A percentile compares a stretch with the other conserved stretches of the same genome.
phyloP scores from a whole-genome alignment of 1,139 yeast genomes.

The Suhomyces anneliseae region DNA sequence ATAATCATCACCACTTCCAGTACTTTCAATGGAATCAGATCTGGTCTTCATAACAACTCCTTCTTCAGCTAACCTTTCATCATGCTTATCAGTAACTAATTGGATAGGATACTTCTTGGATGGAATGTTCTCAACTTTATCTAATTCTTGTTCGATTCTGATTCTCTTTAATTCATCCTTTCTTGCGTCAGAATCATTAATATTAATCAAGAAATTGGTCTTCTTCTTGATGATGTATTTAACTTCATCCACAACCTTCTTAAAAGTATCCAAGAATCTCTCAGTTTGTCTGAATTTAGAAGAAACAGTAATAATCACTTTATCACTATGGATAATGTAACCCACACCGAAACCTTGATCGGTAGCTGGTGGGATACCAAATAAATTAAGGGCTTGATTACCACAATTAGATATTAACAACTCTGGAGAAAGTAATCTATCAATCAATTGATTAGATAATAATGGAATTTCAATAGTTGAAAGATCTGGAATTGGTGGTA shows the following conservation, averaged over 20 bases:
- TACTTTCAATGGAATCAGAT: slow-evolving; percentile 11
- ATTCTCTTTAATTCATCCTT: slow-evolving; percentile 36
- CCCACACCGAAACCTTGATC: slow-evolving; percentile 80
- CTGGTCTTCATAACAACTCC: slow-evolving; percentile 4
- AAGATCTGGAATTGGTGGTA: slow-evolving; percentile 23
- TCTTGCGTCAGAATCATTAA: slow-evolving; percentile 37
- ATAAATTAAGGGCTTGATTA: slow-evolving; percentile 68
- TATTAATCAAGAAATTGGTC: slow-evolving; percentile 34
- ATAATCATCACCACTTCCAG: slow-evolving; percentile 21
- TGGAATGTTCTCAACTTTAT: slow-evolving; percentile 30
- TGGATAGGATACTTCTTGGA: slow-evolving; percentile 41
- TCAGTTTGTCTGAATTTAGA: slow-evolving; percentile 76
- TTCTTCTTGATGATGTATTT: slow-evolving; percentile 44
- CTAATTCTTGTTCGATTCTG: slow-evolving; percentile 39
- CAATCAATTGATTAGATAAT: slow-evolving; percentile 58
- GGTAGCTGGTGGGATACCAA: slow-evolving; percentile 76
- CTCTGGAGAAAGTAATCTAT: slow-evolving; percentile 43
- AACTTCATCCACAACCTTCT: slow-evolving; percentile 58
- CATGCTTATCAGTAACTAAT: slow-evolving; percentile 26
- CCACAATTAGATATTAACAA: slow-evolving; percentile 64
- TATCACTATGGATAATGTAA: slow-evolving; percentile 67
- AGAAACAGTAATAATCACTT: slow-evolving; percentile 58
- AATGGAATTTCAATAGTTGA: slow-evolving; percentile 35
- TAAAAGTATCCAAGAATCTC: slow-evolving; percentile 62
- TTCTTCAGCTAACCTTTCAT: slow-evolving; percentile 22